A percentile compares a stretch with the other conserved stretches of the same genome.
These are phyloP conservation scores for Sambucus nigra DNA, from an alignment of 129 eudicot genomes.

Conservation along the genomic window DNA sequence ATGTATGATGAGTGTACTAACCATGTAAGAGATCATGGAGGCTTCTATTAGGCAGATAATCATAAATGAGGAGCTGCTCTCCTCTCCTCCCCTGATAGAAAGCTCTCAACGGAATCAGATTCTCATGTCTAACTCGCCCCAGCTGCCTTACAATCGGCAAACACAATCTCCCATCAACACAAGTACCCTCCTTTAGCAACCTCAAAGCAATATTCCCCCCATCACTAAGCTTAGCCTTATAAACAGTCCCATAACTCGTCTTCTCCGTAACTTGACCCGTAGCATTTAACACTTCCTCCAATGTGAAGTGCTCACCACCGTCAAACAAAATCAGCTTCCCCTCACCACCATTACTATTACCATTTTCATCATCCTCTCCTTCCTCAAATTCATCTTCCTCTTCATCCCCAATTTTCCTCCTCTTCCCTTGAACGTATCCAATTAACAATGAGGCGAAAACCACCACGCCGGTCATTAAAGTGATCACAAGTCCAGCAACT, in stretches of 20 bases:
- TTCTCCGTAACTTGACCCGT: slow-evolving; percentile 98
- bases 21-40: slow-evolving; percentile 87
- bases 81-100: slow-evolving; percentile 98
- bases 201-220: slow-evolving; percentile 91
- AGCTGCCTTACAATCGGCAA: slow-evolving; percentile 64
- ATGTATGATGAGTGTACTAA: slow-evolving; percentile 20
- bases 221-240: slow-evolving; percentile 82
- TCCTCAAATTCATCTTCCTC: slow-evolving; percentile 61
- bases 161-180: slow-evolving; percentile 62
- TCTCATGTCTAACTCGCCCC: slow-evolving; percentile 80
- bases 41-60: slow-evolving; percentile 57
- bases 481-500: slow-evolving; percentile 79
- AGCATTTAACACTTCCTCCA: slow-evolving; percentile 89
- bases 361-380: slow-evolving; percentile 49
- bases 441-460: slow-evolving; percentile 65
- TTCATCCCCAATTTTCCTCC: slow-evolving; percentile 32
- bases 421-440: slow-evolving; percentile 80
- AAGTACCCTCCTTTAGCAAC: slow-evolving; percentile 80
- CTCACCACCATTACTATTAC: slow-evolving; percentile 38
- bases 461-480: slow-evolving; percentile 66
- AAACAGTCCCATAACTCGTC: slow-evolving; percentile 85
- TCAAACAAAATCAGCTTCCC: slow-evolving; percentile 78
- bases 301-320: slow-evolving; percentile 89
- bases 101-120: slow-evolving; percentile 85
- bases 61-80: slow-evolving; percentile 88